Evolutionary conservation across 2,329 filamentous ascomycete species (phyloP), one percentile per base, ranked within the genome.

Genomic region (Pseudonectria foliicola): DNA sequence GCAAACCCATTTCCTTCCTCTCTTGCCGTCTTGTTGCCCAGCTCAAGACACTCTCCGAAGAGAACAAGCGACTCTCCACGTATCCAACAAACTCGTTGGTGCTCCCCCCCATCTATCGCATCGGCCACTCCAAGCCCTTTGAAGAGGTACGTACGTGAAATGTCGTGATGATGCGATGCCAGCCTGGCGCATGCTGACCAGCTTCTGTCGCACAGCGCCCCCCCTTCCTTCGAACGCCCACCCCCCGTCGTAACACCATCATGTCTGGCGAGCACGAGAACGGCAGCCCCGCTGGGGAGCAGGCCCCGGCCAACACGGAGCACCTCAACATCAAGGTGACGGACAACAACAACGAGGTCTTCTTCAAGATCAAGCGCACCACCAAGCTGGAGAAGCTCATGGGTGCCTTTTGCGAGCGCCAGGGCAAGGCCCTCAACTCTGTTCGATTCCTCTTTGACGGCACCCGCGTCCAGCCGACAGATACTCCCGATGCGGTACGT

Each of bases 321-420:
- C 92, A 98, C 63, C 72, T 98, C 5, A 98, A 98, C 68, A 96
- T 98, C 68, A 98, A 98, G 63, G 92, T 98, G 11, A 96, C 92
- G 0, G 92, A 98, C 54, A 95, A 94, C 69, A 95, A 95, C 70
- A 98, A 98, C 61, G 92, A 98, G 61, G 90, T 98, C 53, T 98
- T 96, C 64, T 98, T 98, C 73, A 98, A 98, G 73, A 98, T 98
- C 70, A 98, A 98, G 81, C 79, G 89, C 25, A 88, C 83, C 14
- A 98, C 92, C 1, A 85, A 88, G 61, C 77, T 98, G 2, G 92
- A 95, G 68, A 98, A 98, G 71, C 73, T 98, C 36, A 98, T 98
- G 92, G 83, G 87, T 43, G 92, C 92, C 13, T 98, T 96, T 63
- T 98, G 92, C 63, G 90, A 96, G 49, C 79, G 92, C 15, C 89